phyloP scores from a whole-genome alignment of 2,329 filamentous ascomycete species.

The Colletotrichum kahawae region DNA sequence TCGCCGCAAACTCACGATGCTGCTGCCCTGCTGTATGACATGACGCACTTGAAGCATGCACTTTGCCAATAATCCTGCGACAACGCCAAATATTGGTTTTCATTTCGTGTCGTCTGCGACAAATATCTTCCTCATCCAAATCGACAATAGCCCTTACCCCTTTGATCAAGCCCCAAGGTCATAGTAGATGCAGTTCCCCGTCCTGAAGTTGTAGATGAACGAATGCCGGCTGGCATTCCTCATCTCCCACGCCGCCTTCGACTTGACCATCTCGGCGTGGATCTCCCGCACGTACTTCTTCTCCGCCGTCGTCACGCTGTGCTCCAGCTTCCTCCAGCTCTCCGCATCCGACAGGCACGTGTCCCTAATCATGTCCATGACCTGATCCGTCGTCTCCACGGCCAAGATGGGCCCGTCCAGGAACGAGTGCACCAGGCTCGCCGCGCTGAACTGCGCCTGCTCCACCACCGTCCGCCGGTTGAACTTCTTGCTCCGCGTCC shows the following conservation, averaged over 20 bases:
- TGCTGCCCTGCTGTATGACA: not conserved
- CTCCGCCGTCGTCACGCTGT: conserved; percentile 77
- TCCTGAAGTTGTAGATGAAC: conserved; percentile 92
- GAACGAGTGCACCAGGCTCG: conserved; percentile 72
- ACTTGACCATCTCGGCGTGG: conserved; percentile 74
- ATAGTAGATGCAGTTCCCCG: conserved; percentile 83
- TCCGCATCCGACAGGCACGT: conserved; percentile 82
- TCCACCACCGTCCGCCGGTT: conserved; percentile 88
- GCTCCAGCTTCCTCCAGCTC: conserved; percentile 82
- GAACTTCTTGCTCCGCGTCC: conserved; percentile 88
- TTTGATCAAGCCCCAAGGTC: conserved; percentile 63
- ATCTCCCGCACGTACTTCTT: conserved; percentile 84
- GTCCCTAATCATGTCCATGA: conserved; percentile 76
- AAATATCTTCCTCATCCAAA: not conserved
- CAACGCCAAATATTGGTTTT: not conserved
- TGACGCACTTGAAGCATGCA: not conserved
- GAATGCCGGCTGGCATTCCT: conserved; percentile 68
- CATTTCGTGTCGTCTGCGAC: not conserved
- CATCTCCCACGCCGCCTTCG: conserved; percentile 60
- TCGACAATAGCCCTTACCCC: not conserved
- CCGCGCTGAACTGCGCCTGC: conserved; percentile 66
- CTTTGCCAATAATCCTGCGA: not conserved
- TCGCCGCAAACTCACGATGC: not conserved
- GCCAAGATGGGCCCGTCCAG: conserved; percentile 82
- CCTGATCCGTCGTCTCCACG: conserved; percentile 84